phyloP scores from a whole-genome alignment of 495 filamentous ascomycete species.

The Penicillium samsonianum region DNA sequence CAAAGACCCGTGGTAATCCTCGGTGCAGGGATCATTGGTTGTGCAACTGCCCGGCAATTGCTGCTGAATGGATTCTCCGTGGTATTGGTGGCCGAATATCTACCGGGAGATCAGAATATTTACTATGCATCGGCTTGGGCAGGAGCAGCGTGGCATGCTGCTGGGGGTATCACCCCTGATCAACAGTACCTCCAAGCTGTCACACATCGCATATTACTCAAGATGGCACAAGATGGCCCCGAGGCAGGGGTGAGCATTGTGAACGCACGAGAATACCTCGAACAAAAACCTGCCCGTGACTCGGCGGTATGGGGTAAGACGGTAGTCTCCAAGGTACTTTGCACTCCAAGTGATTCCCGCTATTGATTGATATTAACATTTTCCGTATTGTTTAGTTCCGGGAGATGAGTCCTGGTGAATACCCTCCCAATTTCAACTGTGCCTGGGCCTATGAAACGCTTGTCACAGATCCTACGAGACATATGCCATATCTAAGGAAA shows the following conservation, averaged over 20 bases:
- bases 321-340: conserved; percentile 40
- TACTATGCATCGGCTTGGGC: conserved; percentile 50
- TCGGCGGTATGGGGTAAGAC: conserved; percentile 44
- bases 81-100: conserved; percentile 42
- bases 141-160: conserved; percentile 49
- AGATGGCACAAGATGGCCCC: conserved; percentile 40
- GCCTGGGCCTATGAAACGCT: conserved; percentile 45
- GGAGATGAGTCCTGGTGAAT: conserved; percentile 36
- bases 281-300: conserved; percentile 36
- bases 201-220: conserved; percentile 40
- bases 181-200: conserved; percentile 44
- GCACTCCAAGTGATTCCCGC: neutral
- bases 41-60: conserved; percentile 42
- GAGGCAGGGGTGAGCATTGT: conserved; percentile 43
- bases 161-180: conserved; percentile 41
- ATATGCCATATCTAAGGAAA: conserved; percentile 43
- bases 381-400: conserved; percentile 32
- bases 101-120: conserved; percentile 45
- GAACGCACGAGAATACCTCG: conserved; percentile 41
- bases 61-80: conserved; percentile 42
- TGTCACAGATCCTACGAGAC: conserved; percentile 44
- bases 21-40: conserved; percentile 48
- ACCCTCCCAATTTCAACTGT: conserved; percentile 38
- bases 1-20: conserved; percentile 45
- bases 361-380: neutral